Evolutionary conservation across 768 basidiomycete genomes (phyloP).

Genomic region (Tylopilus rubrobrunneus): DNA sequence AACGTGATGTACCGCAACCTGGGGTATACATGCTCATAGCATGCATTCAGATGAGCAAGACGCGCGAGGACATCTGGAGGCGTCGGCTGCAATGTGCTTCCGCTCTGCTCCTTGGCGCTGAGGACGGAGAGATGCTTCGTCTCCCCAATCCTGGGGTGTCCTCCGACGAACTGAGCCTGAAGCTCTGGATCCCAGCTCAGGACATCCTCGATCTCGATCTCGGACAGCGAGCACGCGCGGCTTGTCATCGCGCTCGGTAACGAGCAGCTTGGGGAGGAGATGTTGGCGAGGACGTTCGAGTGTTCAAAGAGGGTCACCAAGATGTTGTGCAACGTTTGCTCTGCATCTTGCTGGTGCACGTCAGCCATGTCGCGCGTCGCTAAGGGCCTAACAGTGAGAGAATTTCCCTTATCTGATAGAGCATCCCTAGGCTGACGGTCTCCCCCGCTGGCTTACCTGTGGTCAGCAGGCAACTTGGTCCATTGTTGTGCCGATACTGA

Average conservation of each 20-base stretch:
- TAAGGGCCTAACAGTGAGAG: neutral
- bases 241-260: constrained; percentile 22
- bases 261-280: constrained; percentile 52
- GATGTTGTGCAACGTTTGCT: constrained; percentile 27
- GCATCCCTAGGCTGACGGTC: neutral
- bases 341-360: constrained; percentile 1
- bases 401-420: constrained; percentile 8
- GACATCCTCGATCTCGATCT: constrained; percentile 49
- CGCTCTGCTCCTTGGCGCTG: constrained; percentile 79
- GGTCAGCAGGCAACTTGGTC: constrained; percentile 1
- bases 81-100: constrained; percentile 43
- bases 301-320: constrained; percentile 60
- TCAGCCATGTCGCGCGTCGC: constrained; percentile 2
- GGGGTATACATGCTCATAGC: constrained; percentile 71
- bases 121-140: constrained; percentile 67
- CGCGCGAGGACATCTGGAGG: constrained; percentile 71
- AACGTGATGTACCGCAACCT: constrained; percentile 88
- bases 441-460: constrained; percentile 1
- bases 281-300: constrained; percentile 51
- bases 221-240: constrained; percentile 26
- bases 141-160: constrained; percentile 90
- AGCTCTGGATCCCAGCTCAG: constrained; percentile 54
- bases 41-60: constrained; percentile 68
- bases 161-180: constrained; percentile 66
- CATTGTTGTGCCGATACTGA: neutral